Evolutionary conservation across 1,139 yeast genomes (phyloP), one percentile per base, ranked within the genome.

Genomic region (Geotrichum fermentans): DNA sequence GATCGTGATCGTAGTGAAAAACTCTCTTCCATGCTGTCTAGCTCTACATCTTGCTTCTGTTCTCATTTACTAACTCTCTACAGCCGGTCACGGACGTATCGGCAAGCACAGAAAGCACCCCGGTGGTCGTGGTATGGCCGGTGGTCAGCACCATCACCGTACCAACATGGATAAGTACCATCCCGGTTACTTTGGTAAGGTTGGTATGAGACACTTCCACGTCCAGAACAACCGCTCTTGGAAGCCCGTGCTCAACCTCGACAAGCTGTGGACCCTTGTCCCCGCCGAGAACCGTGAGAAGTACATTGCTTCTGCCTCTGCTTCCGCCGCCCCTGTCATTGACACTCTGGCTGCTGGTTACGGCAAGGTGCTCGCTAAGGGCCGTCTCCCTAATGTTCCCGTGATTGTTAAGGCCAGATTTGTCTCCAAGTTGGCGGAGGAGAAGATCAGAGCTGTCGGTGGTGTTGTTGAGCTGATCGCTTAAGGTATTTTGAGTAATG

Each of bases 81-180:
- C 68, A 83, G 97, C 97, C 95, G 99, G 99, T 87, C 85, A 90
- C 79, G 99, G 99, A 86, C 94, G 99, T 83, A 78, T 94, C 78
- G 99, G 99, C 79, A 92, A 94, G 86, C 98, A 94, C 95, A 89
- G 98, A 89, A 94, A 94, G 95, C 92, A 85, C 72, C 97, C 98
- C 68, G 98, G 98, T 92, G 99, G 99, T 82, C 92, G 98, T 81
- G 99, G 99, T 92, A 92, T 80, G 94, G 99, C 99, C 75, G 99
- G 99, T 90, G 99, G 99, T 87, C 95, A 82, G 79, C 97, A 88
- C 77, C 99, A 92, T 80, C 98, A 94, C 96, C 89, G 97, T 87
- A 68, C 71, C 59, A 89, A 89, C 83, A 79, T 92, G 81, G 98
- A 94, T 77, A 92, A 90, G 79, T 94, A 86, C 96, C 99, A 94